Conservation (phyloP, 768 basidiomycete species). For the Zangia roseola region DNA sequence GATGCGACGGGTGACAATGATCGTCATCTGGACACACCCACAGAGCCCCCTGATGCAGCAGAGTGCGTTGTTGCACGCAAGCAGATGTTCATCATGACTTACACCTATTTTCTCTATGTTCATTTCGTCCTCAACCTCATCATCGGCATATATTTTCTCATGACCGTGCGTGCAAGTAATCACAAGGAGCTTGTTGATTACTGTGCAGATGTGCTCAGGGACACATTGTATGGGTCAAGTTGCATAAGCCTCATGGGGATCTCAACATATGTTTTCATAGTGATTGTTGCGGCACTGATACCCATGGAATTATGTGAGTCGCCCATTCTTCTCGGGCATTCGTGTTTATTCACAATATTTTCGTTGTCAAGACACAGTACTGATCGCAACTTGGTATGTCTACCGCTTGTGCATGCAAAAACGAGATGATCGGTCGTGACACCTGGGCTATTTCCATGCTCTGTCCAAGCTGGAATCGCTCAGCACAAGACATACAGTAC, state of each 20-base stretch:
- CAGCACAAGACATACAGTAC: conserved; percentile 14
- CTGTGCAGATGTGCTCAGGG: conserved; percentile 46
- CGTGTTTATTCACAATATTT: conserved; percentile 1
- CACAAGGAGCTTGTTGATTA: conserved; percentile 40
- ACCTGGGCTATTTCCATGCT: conserved; percentile 33
- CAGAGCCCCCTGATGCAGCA: no score
- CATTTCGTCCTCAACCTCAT: conserved; percentile 57
- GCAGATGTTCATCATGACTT: conserved; percentile 55
- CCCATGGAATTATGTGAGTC: conserved; percentile 57
- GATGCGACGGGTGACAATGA: no score
- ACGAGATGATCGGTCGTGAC: conserved; percentile 35
- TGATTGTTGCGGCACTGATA: conserved; percentile 43
- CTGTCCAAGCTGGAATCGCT: conserved; percentile 15
- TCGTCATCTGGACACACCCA: no score
- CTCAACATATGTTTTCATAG: conserved; percentile 46
- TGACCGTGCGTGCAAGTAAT: conserved; percentile 46
- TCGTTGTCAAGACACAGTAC: conserved; percentile 43
- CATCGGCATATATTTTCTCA: conserved; percentile 52
- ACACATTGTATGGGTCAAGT: conserved; percentile 40
- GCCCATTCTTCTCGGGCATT: neutral
- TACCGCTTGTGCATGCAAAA: conserved; percentile 54
- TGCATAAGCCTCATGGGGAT: conserved; percentile 45
- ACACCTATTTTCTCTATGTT: conserved; percentile 54
- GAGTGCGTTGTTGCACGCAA: conserved; percentile 63
- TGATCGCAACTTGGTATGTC: conserved; percentile 54